phyloP scores from a whole-genome alignment of 2,329 filamentous ascomycete genomes.

The Endoconidiophora polonica region DNA sequence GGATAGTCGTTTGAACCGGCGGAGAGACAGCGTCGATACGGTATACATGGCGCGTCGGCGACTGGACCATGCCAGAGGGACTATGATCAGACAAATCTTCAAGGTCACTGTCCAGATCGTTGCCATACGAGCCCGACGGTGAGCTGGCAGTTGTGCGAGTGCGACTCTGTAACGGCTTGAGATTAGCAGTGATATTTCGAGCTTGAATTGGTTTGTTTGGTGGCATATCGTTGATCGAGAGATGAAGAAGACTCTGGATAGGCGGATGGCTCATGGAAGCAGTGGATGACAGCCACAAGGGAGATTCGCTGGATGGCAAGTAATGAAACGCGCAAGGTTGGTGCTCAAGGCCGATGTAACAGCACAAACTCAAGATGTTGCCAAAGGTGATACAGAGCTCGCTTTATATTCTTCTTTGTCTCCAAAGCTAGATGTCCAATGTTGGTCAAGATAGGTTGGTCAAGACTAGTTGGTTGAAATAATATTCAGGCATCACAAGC shows the following conservation, averaged over 20 bases:
- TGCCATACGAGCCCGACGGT: slow-evolving; percentile 16
- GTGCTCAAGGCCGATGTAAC: too few species aligned
- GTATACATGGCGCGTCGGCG: slow-evolving; percentile 26
- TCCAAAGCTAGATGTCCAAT: too few species aligned
- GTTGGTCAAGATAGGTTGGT: too few species aligned
- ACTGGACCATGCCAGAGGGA: slow-evolving; percentile 18
- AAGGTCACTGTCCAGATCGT: slow-evolving; percentile 18
- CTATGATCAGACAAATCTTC: slow-evolving; percentile 16
- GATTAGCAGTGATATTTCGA: slow-evolving; percentile 1
- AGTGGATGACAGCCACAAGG: background rate
- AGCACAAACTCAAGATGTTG: too few species aligned
- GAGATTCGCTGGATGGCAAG: background rate
- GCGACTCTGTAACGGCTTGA: background rate
- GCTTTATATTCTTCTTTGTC: too few species aligned
- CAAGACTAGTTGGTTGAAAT: too few species aligned
- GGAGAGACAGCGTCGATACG: slow-evolving; percentile 24
- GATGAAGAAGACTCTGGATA: background rate
- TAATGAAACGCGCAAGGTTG: too few species aligned
- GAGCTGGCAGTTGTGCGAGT: background rate
- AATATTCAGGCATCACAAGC: too few species aligned
- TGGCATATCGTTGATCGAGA: background rate
- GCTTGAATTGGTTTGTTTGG: background rate
- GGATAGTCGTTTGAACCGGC: slow-evolving; percentile 23
- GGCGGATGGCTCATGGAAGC: background rate
- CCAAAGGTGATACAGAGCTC: too few species aligned